Base-by-base conservation (phyloP, 768 basidiomycete genomes). In the Agrocybe praecox region DNA sequence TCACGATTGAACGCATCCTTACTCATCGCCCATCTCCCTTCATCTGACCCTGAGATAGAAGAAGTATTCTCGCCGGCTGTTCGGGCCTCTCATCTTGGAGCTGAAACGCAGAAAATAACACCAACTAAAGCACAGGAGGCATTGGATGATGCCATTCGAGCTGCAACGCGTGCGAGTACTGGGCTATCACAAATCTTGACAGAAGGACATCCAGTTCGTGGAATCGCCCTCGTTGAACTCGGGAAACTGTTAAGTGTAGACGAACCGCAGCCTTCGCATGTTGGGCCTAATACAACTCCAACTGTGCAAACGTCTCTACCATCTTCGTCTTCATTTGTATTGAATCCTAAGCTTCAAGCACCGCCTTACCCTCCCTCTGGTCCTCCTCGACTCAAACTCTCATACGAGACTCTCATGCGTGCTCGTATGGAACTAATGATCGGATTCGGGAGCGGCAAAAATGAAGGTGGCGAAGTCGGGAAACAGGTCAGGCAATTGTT, bases 211-310 rank as follows among this genome's bases (percentile, higher is more conserved):
- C 94, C 95, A 0, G 80, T 89, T 1, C 80, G 90, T 1, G 92
- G 84, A 0, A 74, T 96, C 21, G 85, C 89, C 4, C 73, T 88
- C 8, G 86, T 88, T 2, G 94, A 96, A 68, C 76, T 92, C 6
- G 93, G 90, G 0, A 95, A 94, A 72, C 73, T 94, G 7, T 77
- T 95, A 6, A 83, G 84, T 0, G 88, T 94, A 0, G 90, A 94
- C 62, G 91, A 93, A 65, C 87, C 86, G 0, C 69, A 72, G 2
- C 82, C 85, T 2, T 68, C 68, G 1, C 29, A 60, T 19, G 48
- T 48, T 5, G 40, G 33, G 23, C 50, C 23, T 23, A 2, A 26
- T 33, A 14, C 26, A 10, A 29, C 52, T 2, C 42, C 52, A 32
- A 24, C 36, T 11, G 3, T 8, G 11, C 33, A n/a, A 32, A 40